Percentiles rank a stretch among this genome's conserved stretches.
These are phyloP conservation scores for Coemansia sp. DNA, from an alignment of 192 early-diverging fungal genomes.

Conservation along the genomic window DNA sequence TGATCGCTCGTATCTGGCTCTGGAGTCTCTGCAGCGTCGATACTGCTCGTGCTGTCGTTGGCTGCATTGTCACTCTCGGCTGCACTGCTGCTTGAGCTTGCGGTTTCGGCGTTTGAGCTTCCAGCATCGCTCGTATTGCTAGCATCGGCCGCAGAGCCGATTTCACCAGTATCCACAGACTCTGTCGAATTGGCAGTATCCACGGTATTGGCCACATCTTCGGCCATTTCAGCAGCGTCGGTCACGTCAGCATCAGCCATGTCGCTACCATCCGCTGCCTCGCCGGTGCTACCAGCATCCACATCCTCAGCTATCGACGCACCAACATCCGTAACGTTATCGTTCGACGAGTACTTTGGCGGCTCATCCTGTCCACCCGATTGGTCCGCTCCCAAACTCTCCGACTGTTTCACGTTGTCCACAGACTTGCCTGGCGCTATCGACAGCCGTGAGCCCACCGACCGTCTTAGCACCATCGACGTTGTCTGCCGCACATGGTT, in stretches of 20 bases:
- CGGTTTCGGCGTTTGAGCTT: neutral
- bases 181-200: neutral
- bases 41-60: neutral
- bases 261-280: conserved; percentile 4
- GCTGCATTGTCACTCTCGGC: neutral
- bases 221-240: neutral
- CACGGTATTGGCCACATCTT: neutral
- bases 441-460: conserved; percentile 35
- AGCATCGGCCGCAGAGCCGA: neutral
- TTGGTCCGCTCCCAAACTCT: neutral
- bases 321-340: neutral
- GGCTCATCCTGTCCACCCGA: neutral
- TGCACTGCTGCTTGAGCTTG: neutral
- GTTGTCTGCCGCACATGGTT: conserved; percentile 48
- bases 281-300: neutral
- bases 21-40: conserved; percentile 4
- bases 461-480: conserved; percentile 50
- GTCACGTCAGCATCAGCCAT: neutral
- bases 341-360: conserved; percentile 5
- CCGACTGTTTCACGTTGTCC: neutral
- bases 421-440: conserved; percentile 11
- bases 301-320: neutral
- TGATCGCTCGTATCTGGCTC: conserved; percentile 1
- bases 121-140: neutral
- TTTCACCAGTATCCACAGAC: neutral